These are phyloP conservation scores for Sphaerosporella brunnea DNA, from an alignment of 495 filamentous ascomycete genomes.

Conservation along the genomic window DNA sequence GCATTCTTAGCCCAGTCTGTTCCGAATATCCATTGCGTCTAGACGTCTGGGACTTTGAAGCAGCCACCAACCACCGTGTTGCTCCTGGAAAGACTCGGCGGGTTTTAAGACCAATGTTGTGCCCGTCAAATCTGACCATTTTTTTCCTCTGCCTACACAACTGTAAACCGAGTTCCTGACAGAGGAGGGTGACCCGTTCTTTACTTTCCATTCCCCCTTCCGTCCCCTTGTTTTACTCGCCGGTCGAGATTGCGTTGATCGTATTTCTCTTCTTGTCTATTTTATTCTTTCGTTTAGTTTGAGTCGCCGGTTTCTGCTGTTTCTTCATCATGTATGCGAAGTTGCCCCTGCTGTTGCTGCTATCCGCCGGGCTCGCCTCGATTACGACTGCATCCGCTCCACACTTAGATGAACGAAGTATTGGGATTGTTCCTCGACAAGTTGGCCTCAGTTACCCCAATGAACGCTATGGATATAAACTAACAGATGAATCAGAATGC, in stretches of 20 bases:
- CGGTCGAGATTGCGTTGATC: conserved; percentile 27
- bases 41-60: no score
- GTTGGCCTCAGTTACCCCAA: neutral
- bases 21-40: no score
- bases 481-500: neutral
- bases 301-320: neutral
- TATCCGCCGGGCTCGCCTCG: conserved; percentile 12
- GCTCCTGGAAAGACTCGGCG: conserved; percentile 1
- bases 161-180: conserved; percentile 4
- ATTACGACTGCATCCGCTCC: conserved; percentile 13
- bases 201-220: conserved; percentile 10
- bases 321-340: conserved; percentile 18
- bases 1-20: no score
- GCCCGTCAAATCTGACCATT: conserved; percentile 8
- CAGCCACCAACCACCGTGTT: no score
- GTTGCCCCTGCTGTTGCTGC: conserved; percentile 16
- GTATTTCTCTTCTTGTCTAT: conserved; percentile 14
- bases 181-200: conserved; percentile 21
- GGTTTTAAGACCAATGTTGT: neutral
- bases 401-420: conserved; percentile 7
- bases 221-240: conserved; percentile 19
- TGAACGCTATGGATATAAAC: no score
- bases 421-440: neutral
- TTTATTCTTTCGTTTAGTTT: neutral
- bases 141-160: conserved; percentile 15